A percentile compares a stretch with the other conserved stretches of the same genome.
These are phyloP conservation scores for Spathaspora passalidarum DNA, from an alignment of 805 yeast genomes.

Conservation along the genomic window DNA sequence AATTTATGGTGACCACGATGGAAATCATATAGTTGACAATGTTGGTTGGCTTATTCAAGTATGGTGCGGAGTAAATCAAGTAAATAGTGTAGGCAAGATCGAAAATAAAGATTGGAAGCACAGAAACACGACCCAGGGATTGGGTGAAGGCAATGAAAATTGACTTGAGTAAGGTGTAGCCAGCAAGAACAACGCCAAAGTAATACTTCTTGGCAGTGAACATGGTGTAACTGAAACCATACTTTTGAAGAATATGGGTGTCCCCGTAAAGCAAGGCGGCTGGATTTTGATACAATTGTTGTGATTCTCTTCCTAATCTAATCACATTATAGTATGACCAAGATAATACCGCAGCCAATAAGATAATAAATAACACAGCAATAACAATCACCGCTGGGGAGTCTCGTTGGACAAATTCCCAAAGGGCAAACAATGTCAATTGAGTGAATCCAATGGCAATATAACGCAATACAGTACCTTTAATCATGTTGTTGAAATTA, in stretches of 20 bases:
- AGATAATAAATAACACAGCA: constrained; percentile 67
- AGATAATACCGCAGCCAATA: constrained; percentile 56
- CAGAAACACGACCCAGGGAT: constrained; percentile 77
- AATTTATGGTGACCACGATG: constrained; percentile 71
- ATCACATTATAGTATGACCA: constrained; percentile 68
- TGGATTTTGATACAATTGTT: constrained; percentile 64
- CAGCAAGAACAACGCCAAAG: constrained; percentile 69
- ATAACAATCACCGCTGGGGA: constrained; percentile 86
- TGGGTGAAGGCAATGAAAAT: constrained; percentile 78
- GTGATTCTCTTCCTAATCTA: constrained; percentile 60
- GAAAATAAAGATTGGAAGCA: constrained; percentile 68
- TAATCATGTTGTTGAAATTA: constrained; percentile 59
- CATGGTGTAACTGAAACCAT: constrained; percentile 89
- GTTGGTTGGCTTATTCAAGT: constrained; percentile 80
- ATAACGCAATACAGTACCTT: constrained; percentile 78
- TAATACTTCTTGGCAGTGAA: constrained; percentile 77
- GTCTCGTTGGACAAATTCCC: constrained; percentile 82
- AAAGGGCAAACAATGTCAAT: constrained; percentile 70
- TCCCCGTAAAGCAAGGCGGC: constrained; percentile 88
- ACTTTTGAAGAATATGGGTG: constrained; percentile 64
- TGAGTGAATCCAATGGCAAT: constrained; percentile 85
- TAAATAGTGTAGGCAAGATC: constrained; percentile 69
- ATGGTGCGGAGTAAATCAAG: constrained; percentile 67
- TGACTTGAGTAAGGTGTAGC: constrained; percentile 63
- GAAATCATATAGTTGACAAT: constrained; percentile 69